Base-by-base conservation (phyloP, 768 basidiomycete species). In the Tremella yokohamensis region DNA sequence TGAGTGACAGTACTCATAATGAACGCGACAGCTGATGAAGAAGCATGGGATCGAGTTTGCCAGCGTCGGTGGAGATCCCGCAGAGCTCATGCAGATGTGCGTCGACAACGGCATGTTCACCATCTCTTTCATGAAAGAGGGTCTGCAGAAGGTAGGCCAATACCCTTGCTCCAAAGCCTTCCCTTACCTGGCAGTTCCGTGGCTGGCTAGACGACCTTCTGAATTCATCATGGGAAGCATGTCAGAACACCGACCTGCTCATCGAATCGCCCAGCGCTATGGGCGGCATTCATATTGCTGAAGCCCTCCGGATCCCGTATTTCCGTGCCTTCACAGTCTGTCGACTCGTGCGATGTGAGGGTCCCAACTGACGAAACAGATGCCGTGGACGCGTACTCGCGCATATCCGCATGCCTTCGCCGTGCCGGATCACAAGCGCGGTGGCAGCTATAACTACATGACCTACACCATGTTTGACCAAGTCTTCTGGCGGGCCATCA, bases 71-170 rank as follows among this genome's bases (percentile, higher is more conserved):
- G 94, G 94, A 24, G 96, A 98, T 76, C 94, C 94, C 9, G 93
- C 96, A 1, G 94, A 98, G 76, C 79, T 99, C 40, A 93, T 98
- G 92, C 84, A 89, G 52, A 90, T 99, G 63, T 98, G 93, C 75
- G 87, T 98, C 34, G 94, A 97, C 77, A 97, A 99, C 77, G 96
- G 96, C 61, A 96, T 87, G 57, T 99, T 97, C 72, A 96, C 94
- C 0, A 87, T 98, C 38, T 85, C 91, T 0, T 98, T 98, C 78
- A 78, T 97, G 75, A 92, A 87, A 75, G 96, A 99, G 73, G 87
- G 85, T 11, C 74, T 98, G 38, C 80, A 84, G 61, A 96, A 91
- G 84, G 91, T 89, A 58, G 45, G 56, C 54, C 22, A 24, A 29
- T 34, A 29, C 12, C 47, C 11, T 11, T 11, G 20, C 13, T 48